Evolutionary conservation across 768 basidiomycete species (phyloP).

Genomic region (Lactifluus piperatus): DNA sequence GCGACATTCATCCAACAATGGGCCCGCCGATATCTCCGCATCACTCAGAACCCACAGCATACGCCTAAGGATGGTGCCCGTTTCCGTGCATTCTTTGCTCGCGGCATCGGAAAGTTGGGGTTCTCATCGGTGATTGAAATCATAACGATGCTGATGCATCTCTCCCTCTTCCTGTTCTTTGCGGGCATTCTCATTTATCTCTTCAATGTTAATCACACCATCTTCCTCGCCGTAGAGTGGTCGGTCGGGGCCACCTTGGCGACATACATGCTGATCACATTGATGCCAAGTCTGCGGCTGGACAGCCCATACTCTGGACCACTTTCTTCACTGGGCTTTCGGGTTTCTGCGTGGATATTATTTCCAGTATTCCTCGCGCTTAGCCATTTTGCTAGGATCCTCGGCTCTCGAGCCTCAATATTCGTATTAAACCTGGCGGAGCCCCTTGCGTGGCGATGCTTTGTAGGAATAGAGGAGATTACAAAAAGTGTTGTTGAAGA

Average conservation of each 20-base stretch:
- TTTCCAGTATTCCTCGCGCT: not conserved
- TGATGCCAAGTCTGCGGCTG: not conserved
- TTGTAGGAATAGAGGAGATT: not conserved
- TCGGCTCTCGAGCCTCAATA: not conserved
- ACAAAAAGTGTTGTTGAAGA: too few relatives aligned
- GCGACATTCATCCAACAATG: not conserved
- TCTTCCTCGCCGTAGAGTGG: not conserved
- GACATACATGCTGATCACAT: not conserved
- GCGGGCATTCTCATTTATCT: not conserved
- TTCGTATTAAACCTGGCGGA: too few relatives aligned
- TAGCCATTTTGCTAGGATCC: not conserved
- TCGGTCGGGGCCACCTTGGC: not conserved
- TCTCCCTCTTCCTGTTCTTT: not conserved
- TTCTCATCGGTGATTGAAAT: too few relatives aligned
- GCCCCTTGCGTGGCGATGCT: too few relatives aligned
- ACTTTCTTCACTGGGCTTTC: not conserved
- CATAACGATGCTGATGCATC: too few relatives aligned
- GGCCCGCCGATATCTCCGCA: not conserved
- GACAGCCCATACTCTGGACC: not conserved
- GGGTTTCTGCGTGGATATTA: not conserved
- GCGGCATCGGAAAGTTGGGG: too few relatives aligned
- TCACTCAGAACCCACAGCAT: not conserved
- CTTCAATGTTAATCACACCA: not conserved
- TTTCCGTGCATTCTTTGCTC: not conserved
- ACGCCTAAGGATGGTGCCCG: not conserved